Base-by-base conservation (phyloP, 2,329 filamentous ascomycete genomes). In the Calycina herbarum region DNA sequence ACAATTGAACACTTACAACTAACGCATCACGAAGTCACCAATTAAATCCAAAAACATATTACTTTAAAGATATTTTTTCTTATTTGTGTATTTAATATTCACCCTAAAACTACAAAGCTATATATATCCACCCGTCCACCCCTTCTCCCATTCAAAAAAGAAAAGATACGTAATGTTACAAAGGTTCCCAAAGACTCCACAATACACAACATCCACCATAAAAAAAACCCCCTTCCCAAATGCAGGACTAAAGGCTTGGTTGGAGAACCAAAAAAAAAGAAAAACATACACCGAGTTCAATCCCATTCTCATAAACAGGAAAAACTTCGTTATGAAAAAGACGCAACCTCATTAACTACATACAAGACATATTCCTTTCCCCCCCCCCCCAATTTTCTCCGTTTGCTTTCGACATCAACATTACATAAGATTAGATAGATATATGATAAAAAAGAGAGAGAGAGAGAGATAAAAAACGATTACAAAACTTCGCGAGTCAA, bases 361-460 rank as follows among this genome's bases (percentile, higher is more conserved):
- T 67, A 67, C 57, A 65, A 38, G 57, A 64, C 66, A 66, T 59
- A 62, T 61, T 29, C 27, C 27, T 29, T 29, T 57, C 6, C 17
- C 29, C 58, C 48, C 57, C 48, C 57, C 59, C 59, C 57, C 56
- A 45, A 15, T 45, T 54, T 29, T 56, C 24, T 27, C 56, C 62
- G 59, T 56, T 65, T 64, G 35, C 5, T 38, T 38, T 13, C 7
- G 20, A 51, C 64, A 63, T 60, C 63, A 62, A 57, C 42, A 42
- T 56, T 54, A 64, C 13, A n/a, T 38, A 31, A 35, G 40, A 59
- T 24, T 70, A 67, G 13, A 65, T 51, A 60, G 67, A 70, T 33
- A 31, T 35, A 31, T 57, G 54, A n/a, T 57, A 15, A 31, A 7
- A 35, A 13, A 31, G 51, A 13, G 20, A 56, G 51, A 57, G 13